Evolutionary conservation across 441 rosid genomes (phyloP).

Genomic region (Daphne laureola): DNA sequence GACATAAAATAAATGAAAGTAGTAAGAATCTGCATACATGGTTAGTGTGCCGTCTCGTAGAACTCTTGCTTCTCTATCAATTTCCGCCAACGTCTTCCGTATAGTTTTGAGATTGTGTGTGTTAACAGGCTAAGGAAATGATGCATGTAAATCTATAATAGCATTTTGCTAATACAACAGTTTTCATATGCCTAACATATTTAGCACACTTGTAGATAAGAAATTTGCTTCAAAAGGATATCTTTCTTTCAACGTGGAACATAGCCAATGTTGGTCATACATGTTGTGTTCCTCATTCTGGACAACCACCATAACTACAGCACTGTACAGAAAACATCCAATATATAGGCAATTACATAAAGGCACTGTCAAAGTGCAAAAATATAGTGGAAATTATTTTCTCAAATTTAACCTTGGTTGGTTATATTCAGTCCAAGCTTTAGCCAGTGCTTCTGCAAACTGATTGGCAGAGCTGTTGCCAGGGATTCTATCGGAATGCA

Average conservation of each 20-base stretch:
- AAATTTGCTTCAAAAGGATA: constrained; percentile 47
- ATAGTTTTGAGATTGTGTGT: constrained; percentile 61
- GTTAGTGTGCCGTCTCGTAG: constrained; percentile 76
- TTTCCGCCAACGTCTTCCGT: constrained; percentile 85
- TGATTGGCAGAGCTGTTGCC: constrained; percentile 39
- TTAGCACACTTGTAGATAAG: too few species aligned
- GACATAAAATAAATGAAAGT: constrained; percentile 5
- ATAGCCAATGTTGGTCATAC: constrained; percentile 97
- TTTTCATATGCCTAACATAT: too few species aligned
- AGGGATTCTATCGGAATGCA: constrained; percentile 65
- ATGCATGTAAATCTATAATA: too few species aligned
- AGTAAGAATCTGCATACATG: constrained; percentile 46
- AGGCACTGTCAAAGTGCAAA: constrained; percentile 1
- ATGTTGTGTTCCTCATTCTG: constrained; percentile 82
- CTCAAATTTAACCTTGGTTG: constrained; percentile 53
- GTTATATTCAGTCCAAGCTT: constrained; percentile 86
- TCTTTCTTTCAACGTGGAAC: constrained; percentile 57
- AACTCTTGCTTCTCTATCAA: constrained; percentile 61
- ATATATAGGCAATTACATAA: constrained; percentile 10
- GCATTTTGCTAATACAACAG: too few species aligned
- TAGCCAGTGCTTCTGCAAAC: constrained; percentile 76
- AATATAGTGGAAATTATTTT: not conserved
- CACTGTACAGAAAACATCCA: constrained; percentile 35
- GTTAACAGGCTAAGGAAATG: constrained; percentile 59
- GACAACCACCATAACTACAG: constrained; percentile 72